These are phyloP conservation scores for Lumnitzera littorea DNA, from an alignment of 345 rosid species.

Conservation along the genomic window DNA sequence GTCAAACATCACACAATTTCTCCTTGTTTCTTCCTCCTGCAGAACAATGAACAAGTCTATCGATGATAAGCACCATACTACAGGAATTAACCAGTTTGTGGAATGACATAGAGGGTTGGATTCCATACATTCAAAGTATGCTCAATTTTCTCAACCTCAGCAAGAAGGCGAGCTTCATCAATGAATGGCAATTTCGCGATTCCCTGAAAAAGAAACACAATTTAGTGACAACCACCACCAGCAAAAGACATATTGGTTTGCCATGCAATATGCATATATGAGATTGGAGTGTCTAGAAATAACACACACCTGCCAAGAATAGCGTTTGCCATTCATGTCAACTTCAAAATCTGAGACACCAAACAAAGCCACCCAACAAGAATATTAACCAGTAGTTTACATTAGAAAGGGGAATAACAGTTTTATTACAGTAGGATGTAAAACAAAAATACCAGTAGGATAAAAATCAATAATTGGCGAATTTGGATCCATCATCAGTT, in stretches of 20 bases:
- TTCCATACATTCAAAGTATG: constrained; percentile 58
- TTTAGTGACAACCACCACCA: not conserved
- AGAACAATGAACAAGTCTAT: constrained; percentile 2
- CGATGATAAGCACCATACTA: not conserved
- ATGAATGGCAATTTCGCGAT: constrained; percentile 86
- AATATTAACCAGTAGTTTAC: not conserved
- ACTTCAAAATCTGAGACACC: constrained; percentile 61
- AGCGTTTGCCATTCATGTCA: constrained; percentile 95
- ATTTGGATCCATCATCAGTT: constrained; percentile 77
- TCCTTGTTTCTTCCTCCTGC: constrained; percentile 74
- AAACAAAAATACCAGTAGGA: constrained; percentile 51
- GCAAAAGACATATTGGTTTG: not conserved
- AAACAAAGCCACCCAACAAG: not conserved
- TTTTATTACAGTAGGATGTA: constrained; percentile 7
- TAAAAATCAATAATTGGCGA: constrained; percentile 88
- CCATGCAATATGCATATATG: not conserved
- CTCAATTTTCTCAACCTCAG: constrained; percentile 55
- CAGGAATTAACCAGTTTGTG: not conserved
- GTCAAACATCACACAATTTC: constrained; percentile 71
- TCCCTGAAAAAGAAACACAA: constrained; percentile 39
- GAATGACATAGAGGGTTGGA: constrained; percentile 1
- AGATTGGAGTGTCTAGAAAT: constrained; percentile 7
- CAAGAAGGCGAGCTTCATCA: constrained; percentile 79
- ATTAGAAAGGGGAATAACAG: not conserved
- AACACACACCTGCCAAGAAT: constrained; percentile 71